Conservation (phyloP, 805 yeast genomes). For the Isabelozyma heimii region DNA sequence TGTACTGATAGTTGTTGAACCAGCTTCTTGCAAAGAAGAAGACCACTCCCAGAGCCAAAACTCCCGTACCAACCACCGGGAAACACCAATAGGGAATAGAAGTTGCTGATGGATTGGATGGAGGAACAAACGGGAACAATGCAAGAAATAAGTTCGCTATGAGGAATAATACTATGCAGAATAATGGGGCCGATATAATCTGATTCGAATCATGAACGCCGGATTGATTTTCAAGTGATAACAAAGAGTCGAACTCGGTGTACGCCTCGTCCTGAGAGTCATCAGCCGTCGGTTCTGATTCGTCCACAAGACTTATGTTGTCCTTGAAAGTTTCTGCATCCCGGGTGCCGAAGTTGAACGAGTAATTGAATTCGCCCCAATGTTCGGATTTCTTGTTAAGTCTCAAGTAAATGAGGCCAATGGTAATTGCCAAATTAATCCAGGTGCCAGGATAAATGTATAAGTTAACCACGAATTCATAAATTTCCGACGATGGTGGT, state of each 20-base stretch:
- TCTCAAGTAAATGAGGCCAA: constrained; percentile 54
- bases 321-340: constrained; percentile 5
- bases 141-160: constrained; percentile 49
- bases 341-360: constrained; percentile 1
- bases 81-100: constrained; percentile 56
- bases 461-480: constrained; percentile 60
- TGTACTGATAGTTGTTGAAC: constrained; percentile 1
- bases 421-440: constrained; percentile 50
- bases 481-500: constrained; percentile 65
- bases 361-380: constrained; percentile 35
- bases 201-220: constrained; percentile 2
- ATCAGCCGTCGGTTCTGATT: constrained; percentile 1
- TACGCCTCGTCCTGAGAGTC: constrained; percentile 12
- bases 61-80: constrained; percentile 51
- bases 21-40: constrained; percentile 13
- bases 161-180: constrained; percentile 37
- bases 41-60: constrained; percentile 41
- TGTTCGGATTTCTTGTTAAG: constrained; percentile 30
- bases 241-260: constrained; percentile 7
- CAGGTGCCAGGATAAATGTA: constrained; percentile 65
- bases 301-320: constrained; percentile 3
- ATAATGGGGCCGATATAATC: constrained; percentile 25
- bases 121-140: constrained; percentile 55
- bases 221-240: constrained; percentile 3
- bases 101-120: constrained; percentile 32